Conservation (phyloP, 495 filamentous ascomycete genomes). For the Saxophila tyrrhenica region DNA sequence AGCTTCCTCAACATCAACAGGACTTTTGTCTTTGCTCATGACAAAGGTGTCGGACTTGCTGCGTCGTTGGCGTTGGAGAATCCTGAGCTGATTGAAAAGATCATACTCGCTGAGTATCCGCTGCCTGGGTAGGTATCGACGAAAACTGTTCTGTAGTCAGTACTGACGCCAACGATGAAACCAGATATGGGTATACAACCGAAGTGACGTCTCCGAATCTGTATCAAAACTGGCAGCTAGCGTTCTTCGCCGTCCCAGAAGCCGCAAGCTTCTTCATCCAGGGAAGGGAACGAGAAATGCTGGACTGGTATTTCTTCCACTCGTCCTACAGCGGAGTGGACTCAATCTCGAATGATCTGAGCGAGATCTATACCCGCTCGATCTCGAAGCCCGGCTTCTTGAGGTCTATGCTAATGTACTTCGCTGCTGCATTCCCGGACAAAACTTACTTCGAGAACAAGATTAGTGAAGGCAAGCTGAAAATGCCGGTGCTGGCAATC, state of each 20-base stretch:
- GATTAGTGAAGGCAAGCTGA: not conserved
- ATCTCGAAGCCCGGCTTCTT: slow-evolving; percentile 21
- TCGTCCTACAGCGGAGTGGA: slow-evolving; percentile 18
- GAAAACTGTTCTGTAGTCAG: too few relatives aligned
- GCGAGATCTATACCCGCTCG: slow-evolving; percentile 10
- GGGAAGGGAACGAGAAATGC: slow-evolving; percentile 31
- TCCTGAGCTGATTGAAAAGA: slow-evolving; percentile 22
- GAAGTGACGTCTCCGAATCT: slow-evolving; percentile 21
- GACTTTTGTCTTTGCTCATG: slow-evolving; percentile 31
- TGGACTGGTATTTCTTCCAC: slow-evolving; percentile 30
- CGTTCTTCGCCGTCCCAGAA: slow-evolving; percentile 35
- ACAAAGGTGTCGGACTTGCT: slow-evolving; percentile 34
- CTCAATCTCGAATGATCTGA: slow-evolving; percentile 11
- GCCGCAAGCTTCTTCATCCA: slow-evolving; percentile 33
- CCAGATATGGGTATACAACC: slow-evolving; percentile 30
- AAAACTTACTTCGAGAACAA: not conserved
- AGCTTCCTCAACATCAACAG: slow-evolving; percentile 32
- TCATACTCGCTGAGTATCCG: slow-evolving; percentile 30
- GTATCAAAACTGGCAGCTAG: slow-evolving; percentile 35
- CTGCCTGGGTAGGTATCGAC: slow-evolving; percentile 34
- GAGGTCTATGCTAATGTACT: slow-evolving; percentile 8
- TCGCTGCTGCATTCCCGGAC: not conserved
- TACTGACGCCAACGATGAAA: too few relatives aligned
- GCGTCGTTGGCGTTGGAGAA: slow-evolving; percentile 3
- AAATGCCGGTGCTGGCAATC: not conserved